Evolutionary conservation across 805 yeast species (phyloP).

Genomic region (Jamesozyma spencerorum): DNA sequence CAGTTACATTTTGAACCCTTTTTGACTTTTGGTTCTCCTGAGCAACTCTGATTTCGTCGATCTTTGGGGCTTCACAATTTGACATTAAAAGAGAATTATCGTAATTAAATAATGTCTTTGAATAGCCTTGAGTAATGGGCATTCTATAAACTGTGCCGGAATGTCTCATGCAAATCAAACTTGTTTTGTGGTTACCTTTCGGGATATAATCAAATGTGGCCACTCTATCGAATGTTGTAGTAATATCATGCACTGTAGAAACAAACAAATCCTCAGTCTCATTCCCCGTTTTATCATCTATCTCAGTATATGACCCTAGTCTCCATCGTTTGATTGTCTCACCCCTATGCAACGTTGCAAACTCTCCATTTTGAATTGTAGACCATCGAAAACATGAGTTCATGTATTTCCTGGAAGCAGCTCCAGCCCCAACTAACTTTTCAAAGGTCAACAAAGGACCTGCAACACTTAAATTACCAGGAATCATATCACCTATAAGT

Average conservation of each 20-base stretch:
- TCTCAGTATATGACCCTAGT: slow-evolving; percentile 45
- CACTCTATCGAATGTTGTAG: slow-evolving; percentile 71
- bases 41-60: slow-evolving; percentile 23
- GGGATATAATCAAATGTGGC: slow-evolving; percentile 80
- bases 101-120: slow-evolving; percentile 55
- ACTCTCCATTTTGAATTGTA: slow-evolving; percentile 55
- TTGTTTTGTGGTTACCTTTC: slow-evolving; percentile 44
- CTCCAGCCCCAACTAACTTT: slow-evolving; percentile 47
- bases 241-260: slow-evolving; percentile 62
- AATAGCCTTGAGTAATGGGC: slow-evolving; percentile 61
- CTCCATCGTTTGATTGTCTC: slow-evolving; percentile 74
- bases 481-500: slow-evolving; percentile 29
- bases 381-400: slow-evolving; percentile 65
- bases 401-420: slow-evolving; percentile 49
- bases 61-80: slow-evolving; percentile 30
- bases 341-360: slow-evolving; percentile 73
- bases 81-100: slow-evolving; percentile 54
- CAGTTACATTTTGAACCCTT: slow-evolving; percentile 14
- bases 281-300: slow-evolving; percentile 9
- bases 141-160: slow-evolving; percentile 80
- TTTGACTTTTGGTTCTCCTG: slow-evolving; percentile 13
- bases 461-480: slow-evolving; percentile 32
- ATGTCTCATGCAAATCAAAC: slow-evolving; percentile 79
- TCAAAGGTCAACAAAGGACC: slow-evolving; percentile 52
- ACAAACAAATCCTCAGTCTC: slow-evolving; percentile 59